A percentile compares a stretch with the other conserved stretches of the same genome.
Evolutionary conservation across 352 stramenopile genomes (phyloP).

Genomic region (Pythium rhizo-oryzae): DNA sequence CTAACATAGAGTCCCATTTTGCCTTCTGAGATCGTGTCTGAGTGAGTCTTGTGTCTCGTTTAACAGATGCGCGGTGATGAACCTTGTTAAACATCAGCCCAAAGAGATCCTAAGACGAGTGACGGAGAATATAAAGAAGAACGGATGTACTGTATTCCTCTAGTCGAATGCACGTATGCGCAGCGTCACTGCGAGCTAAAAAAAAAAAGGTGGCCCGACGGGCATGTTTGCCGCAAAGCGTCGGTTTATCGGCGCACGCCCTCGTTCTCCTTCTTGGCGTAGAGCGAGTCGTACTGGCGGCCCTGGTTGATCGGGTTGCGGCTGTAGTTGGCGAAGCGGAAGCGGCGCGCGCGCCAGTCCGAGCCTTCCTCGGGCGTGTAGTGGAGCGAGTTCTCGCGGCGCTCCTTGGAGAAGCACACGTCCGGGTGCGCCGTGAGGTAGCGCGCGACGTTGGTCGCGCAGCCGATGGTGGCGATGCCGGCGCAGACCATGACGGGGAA

Average conservation of each 20-base stretch:
- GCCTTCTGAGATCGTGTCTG: background rate
- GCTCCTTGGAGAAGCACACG: constrained; percentile 60
- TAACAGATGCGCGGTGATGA: too few species aligned
- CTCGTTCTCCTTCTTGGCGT: constrained; percentile 12
- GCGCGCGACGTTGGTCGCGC: constrained; percentile 3
- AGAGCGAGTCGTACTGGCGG: constrained; percentile 12
- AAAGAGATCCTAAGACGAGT: too few species aligned
- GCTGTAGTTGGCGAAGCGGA: constrained; percentile 58
- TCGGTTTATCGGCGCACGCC: too few species aligned
- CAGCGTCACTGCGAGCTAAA: too few species aligned
- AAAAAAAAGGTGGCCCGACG: too few species aligned
- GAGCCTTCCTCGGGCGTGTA: constrained; percentile 45
- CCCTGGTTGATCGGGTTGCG: constrained; percentile 68
- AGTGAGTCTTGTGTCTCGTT: too few species aligned
- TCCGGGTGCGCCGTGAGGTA: constrained; percentile 37
- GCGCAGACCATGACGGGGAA: constrained; percentile 13
- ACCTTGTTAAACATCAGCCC: too few species aligned
- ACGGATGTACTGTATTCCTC: too few species aligned
- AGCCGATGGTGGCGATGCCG: constrained; percentile 4
- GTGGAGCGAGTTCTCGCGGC: constrained; percentile 43
- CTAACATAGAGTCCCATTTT: constrained; percentile 17
- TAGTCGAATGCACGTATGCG: too few species aligned
- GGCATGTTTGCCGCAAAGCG: too few species aligned
- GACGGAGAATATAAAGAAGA: too few species aligned
- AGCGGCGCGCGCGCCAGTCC: constrained; percentile 54